Evolutionary conservation across 2,329 filamentous ascomycete species (phyloP).

Genomic region (Chaetomiaceae sp.): DNA sequence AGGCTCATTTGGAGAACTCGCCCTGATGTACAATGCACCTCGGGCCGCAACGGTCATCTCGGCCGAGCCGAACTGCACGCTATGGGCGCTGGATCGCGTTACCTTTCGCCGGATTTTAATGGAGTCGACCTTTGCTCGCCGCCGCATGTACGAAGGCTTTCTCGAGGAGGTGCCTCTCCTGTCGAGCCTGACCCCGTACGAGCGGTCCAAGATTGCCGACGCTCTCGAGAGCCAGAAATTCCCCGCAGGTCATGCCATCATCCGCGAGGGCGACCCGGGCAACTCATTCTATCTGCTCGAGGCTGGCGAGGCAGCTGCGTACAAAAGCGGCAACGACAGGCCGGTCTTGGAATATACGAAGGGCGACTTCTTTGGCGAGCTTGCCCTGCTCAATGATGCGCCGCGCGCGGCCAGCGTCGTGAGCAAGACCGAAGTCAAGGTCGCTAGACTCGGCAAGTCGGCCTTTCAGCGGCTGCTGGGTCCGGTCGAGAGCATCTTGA

Average conservation of each 20-base stretch:
- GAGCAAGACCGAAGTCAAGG: slow-evolving; percentile 81
- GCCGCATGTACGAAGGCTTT: slow-evolving; percentile 96
- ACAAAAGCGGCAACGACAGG: slow-evolving; percentile 66
- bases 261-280: slow-evolving; percentile 85
- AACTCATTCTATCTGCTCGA: slow-evolving; percentile 91
- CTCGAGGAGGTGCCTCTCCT: slow-evolving; percentile 89
- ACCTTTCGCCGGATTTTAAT: slow-evolving; percentile 98
- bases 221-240: slow-evolving; percentile 90
- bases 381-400: slow-evolving; percentile 88
- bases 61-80: slow-evolving; percentile 68
- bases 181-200: slow-evolving; percentile 78
- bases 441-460: slow-evolving; percentile 85
- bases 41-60: slow-evolving; percentile 92
- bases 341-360: slow-evolving; percentile 79
- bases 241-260: slow-evolving; percentile 74
- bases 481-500: slow-evolving; percentile 91
- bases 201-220: slow-evolving; percentile 95
- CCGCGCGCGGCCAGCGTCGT: slow-evolving; percentile 87
- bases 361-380: slow-evolving; percentile 95
- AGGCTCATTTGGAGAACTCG: slow-evolving; percentile 92
- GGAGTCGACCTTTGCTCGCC: slow-evolving; percentile 93
- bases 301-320: slow-evolving; percentile 79
- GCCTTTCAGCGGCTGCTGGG: slow-evolving; percentile 92
- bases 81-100: slow-evolving; percentile 92
- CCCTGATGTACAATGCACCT: slow-evolving; percentile 97